phyloP scores from a whole-genome alignment of 2,329 filamentous ascomycete genomes.

The Didymella segeticola region DNA sequence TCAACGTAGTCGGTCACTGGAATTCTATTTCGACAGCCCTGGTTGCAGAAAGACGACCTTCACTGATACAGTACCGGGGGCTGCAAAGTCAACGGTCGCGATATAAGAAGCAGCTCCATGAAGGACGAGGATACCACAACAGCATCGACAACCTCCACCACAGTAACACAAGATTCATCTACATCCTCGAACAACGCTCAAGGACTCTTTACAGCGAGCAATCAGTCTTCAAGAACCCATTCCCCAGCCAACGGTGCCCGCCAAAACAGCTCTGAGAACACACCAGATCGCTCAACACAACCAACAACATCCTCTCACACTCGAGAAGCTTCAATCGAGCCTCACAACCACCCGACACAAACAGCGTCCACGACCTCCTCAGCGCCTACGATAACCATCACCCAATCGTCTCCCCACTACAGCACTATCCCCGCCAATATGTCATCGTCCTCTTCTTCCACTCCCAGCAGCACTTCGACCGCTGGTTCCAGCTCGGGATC shows the following conservation, averaged over 20 bases:
- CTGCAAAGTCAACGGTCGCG: slow-evolving; percentile 4
- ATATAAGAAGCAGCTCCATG: slow-evolving; percentile 32
- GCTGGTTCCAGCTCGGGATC: slow-evolving; percentile 38
- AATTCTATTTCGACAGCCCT: slow-evolving; percentile 32
- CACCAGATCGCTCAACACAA: slow-evolving; percentile 18
- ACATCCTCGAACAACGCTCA: slow-evolving; percentile 14
- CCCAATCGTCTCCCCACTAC: slow-evolving; percentile 19
- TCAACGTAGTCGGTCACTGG: slow-evolving; percentile 26
- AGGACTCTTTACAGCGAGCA: neutral
- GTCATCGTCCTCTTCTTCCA: slow-evolving; percentile 46
- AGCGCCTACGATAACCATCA: slow-evolving; percentile 21
- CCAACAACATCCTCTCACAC: slow-evolving; percentile 7
- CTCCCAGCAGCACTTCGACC: slow-evolving; percentile 40
- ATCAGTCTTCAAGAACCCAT: slow-evolving; percentile 22
- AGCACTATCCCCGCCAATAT: slow-evolving; percentile 24
- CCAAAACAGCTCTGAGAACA: slow-evolving; percentile 11
- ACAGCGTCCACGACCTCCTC: slow-evolving; percentile 22
- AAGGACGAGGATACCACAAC: neutral
- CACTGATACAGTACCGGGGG: slow-evolving; percentile 19
- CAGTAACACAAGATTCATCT: slow-evolving; percentile 15
- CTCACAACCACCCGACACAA: neutral
- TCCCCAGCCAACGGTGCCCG: slow-evolving; percentile 36
- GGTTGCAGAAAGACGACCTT: slow-evolving; percentile 23
- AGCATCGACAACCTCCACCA: slow-evolving; percentile 2
- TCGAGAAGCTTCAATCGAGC: slow-evolving; percentile 23